phyloP scores from a whole-genome alignment of 768 basidiomycete genomes.

The Flagelloscypha sp. region DNA sequence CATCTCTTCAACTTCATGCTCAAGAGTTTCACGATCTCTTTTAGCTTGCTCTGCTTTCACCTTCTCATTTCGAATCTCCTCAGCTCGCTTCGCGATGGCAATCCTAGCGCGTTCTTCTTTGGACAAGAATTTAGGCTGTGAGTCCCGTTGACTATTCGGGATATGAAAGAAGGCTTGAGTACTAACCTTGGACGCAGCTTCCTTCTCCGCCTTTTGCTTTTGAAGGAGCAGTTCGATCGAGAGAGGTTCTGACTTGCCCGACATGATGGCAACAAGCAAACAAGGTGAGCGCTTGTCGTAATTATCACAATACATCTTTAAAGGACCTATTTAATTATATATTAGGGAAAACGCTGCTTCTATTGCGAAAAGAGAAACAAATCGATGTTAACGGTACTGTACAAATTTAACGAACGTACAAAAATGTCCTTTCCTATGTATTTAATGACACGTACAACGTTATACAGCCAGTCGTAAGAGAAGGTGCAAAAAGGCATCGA shows the following conservation, averaged over 20 bases:
- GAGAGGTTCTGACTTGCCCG: slow-evolving; percentile 55
- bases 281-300: no score
- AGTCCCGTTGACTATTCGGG: slow-evolving; percentile 5
- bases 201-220: slow-evolving; percentile 83
- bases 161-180: not conserved
- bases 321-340: no score
- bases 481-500: no score
- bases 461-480: no score
- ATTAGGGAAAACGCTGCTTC: no score
- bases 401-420: no score
- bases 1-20: slow-evolving; percentile 65
- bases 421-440: no score
- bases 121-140: slow-evolving; percentile 86
- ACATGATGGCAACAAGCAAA: slow-evolving; percentile 36
- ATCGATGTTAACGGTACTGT: no score
- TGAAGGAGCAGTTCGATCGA: slow-evolving; percentile 84
- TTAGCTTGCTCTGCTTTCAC: slow-evolving; percentile 54
- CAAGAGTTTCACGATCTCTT: slow-evolving; percentile 61
- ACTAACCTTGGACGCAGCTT: slow-evolving; percentile 79
- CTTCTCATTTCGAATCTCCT: slow-evolving; percentile 71
- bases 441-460: no score
- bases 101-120: slow-evolving; percentile 87
- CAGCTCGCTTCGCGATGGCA: slow-evolving; percentile 79
- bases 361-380: no score
- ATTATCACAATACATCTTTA: no score